phyloP scores from a whole-genome alignment of 306 rosid species.

The Oemleria cerasiformis region DNA sequence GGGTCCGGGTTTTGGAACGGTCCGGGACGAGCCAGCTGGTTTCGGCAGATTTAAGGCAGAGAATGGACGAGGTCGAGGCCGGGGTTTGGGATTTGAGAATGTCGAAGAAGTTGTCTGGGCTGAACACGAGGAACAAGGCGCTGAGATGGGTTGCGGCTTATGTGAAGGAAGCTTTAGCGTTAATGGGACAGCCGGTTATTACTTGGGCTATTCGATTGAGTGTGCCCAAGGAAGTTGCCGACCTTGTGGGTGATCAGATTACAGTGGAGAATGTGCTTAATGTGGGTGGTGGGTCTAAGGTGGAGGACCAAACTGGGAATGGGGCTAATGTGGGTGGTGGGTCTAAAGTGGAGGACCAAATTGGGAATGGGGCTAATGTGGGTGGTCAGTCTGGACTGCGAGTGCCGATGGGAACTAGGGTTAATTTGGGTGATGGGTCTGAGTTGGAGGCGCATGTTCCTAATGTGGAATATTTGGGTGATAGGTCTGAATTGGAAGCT shows the following conservation, averaged over 20 bases:
- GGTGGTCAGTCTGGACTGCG: not conserved
- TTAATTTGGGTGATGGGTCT: too few species aligned
- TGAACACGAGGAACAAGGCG: constrained; percentile 57
- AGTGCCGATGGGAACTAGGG: too few species aligned
- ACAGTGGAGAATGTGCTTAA: not conserved
- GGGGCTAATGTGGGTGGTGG: not conserved
- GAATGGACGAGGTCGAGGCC: constrained; percentile 50
- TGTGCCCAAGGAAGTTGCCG: not conserved
- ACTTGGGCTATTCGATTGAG: constrained; percentile 28
- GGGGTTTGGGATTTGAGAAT: constrained; percentile 47
- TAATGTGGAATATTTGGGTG: too few species aligned
- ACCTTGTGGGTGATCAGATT: not conserved
- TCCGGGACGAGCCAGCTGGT: constrained; percentile 30
- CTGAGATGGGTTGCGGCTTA: constrained; percentile 33
- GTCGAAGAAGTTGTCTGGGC: constrained; percentile 35
- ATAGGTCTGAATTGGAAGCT: constrained; percentile 5
- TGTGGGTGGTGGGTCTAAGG: not conserved
- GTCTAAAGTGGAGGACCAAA: not conserved
- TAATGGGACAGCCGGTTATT: constrained; percentile 53
- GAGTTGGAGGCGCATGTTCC: too few species aligned
- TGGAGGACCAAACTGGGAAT: not conserved
- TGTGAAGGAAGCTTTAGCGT: constrained; percentile 55
- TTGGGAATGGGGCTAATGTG: not conserved
- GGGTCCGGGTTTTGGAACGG: constrained; percentile 29
- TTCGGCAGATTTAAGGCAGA: constrained; percentile 37